Percentiles rank a stretch among this genome's conserved stretches.
Conservation (phyloP, 352 stramenopile species). For the Nothophytophthora sp. region DNA sequence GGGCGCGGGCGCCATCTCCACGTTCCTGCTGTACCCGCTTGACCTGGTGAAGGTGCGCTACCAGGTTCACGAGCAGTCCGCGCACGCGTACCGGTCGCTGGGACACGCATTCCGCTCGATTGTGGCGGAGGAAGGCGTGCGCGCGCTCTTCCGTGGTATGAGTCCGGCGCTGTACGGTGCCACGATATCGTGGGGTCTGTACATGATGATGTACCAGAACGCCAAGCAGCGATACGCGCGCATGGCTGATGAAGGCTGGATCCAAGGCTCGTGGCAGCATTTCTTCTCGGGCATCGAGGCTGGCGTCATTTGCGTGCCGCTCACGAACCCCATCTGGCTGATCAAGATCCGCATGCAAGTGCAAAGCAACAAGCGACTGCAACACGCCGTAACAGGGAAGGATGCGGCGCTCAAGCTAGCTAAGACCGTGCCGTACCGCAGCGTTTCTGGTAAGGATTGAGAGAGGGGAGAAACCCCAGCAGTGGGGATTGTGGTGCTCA, state of each 20-base stretch:
- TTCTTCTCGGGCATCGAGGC: conserved; percentile 84
- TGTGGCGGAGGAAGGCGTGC: conserved; percentile 84
- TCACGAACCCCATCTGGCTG: conserved; percentile 99
- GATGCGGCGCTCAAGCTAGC: conserved; percentile 52
- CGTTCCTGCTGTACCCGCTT: conserved; percentile 93
- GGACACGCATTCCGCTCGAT: conserved; percentile 80
- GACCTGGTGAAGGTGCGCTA: conserved; percentile 98
- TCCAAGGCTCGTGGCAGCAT: conserved; percentile 81
- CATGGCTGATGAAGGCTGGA: conserved; percentile 65
- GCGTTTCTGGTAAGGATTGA: conserved; percentile 41
- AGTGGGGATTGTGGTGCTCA: neutral
- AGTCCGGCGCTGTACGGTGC: conserved; percentile 95
- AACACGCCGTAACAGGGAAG: conserved; percentile 47
- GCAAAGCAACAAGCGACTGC: conserved; percentile 54
- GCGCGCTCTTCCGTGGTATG: conserved; percentile 94
- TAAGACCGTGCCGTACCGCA: conserved; percentile 68
- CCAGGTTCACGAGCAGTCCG: conserved; percentile 93
- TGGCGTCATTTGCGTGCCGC: conserved; percentile 91
- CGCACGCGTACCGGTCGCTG: conserved; percentile 66
- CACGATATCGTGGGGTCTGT: conserved; percentile 96
- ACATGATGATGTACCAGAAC: conserved; percentile 99
- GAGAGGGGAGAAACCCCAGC: neutral
- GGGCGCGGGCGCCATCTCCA: conserved; percentile 78
- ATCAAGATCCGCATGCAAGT: conserved; percentile 98
- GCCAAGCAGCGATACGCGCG: conserved; percentile 89